Percentiles rank a stretch among this genome's conserved stretches.
Conservation (phyloP, 176 grass and related monocot species). For the Oryza brachyantha region DNA sequence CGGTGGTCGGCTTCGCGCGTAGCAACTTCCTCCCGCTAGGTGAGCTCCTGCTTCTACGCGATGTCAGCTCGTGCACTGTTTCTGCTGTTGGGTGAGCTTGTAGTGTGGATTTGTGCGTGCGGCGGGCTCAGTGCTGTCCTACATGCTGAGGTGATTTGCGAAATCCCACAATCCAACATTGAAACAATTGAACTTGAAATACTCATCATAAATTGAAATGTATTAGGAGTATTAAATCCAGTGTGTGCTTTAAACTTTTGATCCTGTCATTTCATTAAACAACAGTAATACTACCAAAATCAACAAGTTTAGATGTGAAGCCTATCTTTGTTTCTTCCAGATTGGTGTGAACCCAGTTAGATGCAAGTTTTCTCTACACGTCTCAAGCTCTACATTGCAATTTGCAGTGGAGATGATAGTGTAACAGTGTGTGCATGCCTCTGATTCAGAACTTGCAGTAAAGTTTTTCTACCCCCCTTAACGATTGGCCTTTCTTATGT, state of each 20-base stretch:
- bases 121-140: not conserved
- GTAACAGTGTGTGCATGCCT: not conserved
- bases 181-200: not conserved
- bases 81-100: not conserved
- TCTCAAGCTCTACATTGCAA: not conserved
- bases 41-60: slow-evolving; percentile 18
- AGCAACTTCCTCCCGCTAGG: slow-evolving; percentile 95
- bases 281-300: not conserved
- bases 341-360: not conserved
- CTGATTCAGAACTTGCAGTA: not conserved
- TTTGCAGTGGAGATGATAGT: not conserved
- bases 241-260: not conserved
- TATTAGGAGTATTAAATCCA: not conserved
- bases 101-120: not conserved
- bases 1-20: slow-evolving; percentile 42
- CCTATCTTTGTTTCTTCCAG: too few relatives aligned
- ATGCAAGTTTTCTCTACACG: not conserved
- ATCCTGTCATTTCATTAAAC: not conserved
- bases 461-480: not conserved
- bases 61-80: not conserved
- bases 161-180: not conserved
- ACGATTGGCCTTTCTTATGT: slow-evolving; percentile 32
- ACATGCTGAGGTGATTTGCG: not conserved
- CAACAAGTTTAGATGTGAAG: not conserved
- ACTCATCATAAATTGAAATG: not conserved